phyloP scores from a whole-genome alignment of 768 basidiomycete genomes.

The Harrya chromipes region DNA sequence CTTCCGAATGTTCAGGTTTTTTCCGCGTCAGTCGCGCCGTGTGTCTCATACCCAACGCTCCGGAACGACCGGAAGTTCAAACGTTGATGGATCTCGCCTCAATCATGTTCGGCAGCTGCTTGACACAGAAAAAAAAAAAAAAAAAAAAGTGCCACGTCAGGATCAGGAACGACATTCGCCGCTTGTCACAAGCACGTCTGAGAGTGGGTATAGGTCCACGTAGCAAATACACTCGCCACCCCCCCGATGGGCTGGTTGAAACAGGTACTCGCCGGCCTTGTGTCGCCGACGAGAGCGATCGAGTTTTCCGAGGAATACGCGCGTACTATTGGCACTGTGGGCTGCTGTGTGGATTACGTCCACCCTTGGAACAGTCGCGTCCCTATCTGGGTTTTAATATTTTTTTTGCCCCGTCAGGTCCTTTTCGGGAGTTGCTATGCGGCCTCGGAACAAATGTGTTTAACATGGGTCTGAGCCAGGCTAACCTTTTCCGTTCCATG shows the following conservation, averaged over 20 bases:
- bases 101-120: constrained; percentile 11
- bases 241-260: not conserved
- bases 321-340: too few species aligned
- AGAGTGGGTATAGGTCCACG: not conserved
- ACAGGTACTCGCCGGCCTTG: too few species aligned
- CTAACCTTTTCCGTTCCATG: constrained; percentile 30
- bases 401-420: constrained; percentile 19
- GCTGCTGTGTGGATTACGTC: constrained; percentile 3
- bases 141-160: constrained; percentile 20
- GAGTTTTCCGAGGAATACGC: not conserved
- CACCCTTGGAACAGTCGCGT: not conserved
- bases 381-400: constrained; percentile 4
- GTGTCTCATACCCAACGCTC: not conserved
- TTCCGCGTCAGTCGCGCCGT: not conserved
- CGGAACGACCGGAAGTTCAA: not conserved
- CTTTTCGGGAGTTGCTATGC: constrained; percentile 33
- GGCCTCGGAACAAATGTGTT: constrained; percentile 23
- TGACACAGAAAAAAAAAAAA: constrained; percentile 19
- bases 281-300: not conserved
- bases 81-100: constrained; percentile 13
- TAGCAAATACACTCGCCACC: not conserved
- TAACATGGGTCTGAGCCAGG: constrained; percentile 12
- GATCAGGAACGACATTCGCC: constrained; percentile 10
- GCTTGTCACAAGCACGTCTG: not conserved
- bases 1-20: not conserved